These are phyloP conservation scores for Eimeria falciformis DNA, from an alignment of 169 alveolate genomes.

Conservation along the genomic window DNA sequence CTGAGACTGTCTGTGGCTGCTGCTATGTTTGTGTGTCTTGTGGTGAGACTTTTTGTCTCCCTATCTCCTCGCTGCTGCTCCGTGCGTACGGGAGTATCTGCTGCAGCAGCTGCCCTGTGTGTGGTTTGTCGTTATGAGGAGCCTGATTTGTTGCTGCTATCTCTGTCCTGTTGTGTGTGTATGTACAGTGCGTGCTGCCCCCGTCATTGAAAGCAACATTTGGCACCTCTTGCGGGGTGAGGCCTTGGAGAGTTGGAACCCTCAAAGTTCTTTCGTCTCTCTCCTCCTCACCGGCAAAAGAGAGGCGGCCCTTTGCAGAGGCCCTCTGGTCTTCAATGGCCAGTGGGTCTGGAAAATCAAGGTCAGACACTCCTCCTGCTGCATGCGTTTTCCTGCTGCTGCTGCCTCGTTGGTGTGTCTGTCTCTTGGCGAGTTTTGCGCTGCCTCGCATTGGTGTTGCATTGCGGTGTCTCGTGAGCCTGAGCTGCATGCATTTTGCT, in stretches of 20 bases:
- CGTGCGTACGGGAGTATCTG: not conserved
- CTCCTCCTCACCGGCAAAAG: slow-evolving; percentile 2
- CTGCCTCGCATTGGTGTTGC: not conserved
- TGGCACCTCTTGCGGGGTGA: slow-evolving; percentile 24
- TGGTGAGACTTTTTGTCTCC: too few relatives aligned
- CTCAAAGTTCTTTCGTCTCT: not conserved
- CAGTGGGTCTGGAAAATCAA: slow-evolving; percentile 21
- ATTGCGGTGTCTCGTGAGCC: not conserved
- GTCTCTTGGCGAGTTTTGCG: not conserved
- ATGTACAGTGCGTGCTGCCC: slow-evolving; percentile 55
- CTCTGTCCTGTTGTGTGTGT: not conserved
- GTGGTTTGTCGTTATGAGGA: not conserved
- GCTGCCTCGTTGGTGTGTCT: too few relatives aligned
- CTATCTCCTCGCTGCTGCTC: not conserved
- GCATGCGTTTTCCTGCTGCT: not conserved
- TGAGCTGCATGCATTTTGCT: not conserved
- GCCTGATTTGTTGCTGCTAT: not conserved
- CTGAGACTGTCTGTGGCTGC: too few relatives aligned
- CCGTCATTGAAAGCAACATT: slow-evolving; percentile 25
- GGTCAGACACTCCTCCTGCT: not conserved
- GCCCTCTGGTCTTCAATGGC: not conserved
- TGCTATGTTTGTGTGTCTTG: too few relatives aligned
- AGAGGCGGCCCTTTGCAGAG: slow-evolving; percentile 15
- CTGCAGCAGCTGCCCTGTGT: not conserved
- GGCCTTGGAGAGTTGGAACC: not conserved